Conservation (phyloP, 1,139 yeast species). For the Pichia norvegensis region DNA sequence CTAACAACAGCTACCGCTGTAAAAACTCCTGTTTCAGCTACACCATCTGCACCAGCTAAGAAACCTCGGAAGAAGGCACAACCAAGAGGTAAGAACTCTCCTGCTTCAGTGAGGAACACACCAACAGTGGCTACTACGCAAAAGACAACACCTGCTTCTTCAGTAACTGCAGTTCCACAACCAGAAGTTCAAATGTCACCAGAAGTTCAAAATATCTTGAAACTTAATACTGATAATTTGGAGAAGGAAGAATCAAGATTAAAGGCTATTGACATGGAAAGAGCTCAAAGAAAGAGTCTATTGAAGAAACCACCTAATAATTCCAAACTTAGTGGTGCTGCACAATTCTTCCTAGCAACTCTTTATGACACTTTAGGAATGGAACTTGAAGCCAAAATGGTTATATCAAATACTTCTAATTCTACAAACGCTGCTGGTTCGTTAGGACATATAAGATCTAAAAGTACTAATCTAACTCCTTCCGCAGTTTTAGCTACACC, state of each 20-base stretch:
- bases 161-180: background rate
- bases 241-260: conserved; percentile 23
- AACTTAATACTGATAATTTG: conserved; percentile 24
- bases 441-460: conserved; percentile 6
- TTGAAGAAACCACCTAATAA: conserved; percentile 21
- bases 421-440: background rate
- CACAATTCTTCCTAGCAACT: conserved; percentile 44
- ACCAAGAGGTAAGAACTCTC: conserved; percentile 5
- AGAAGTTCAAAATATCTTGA: conserved; percentile 26
- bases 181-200: conserved; percentile 16
- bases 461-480: conserved; percentile 23
- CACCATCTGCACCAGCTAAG: conserved; percentile 1
- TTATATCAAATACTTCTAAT: conserved; percentile 15
- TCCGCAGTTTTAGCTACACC: conserved; percentile 35
- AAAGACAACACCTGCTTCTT: conserved; percentile 2
- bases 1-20: background rate
- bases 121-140: conserved; percentile 4
- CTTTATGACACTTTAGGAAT: conserved; percentile 44
- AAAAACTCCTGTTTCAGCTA: background rate
- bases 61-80: conserved; percentile 12
- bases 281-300: conserved; percentile 32
- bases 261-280: conserved; percentile 22
- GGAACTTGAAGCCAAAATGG: conserved; percentile 31
- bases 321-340: conserved; percentile 32
- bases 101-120: background rate